These are phyloP conservation scores for Schizonepeta tenuifolia DNA, from an alignment of 257 asterid species.

Conservation along the genomic window DNA sequence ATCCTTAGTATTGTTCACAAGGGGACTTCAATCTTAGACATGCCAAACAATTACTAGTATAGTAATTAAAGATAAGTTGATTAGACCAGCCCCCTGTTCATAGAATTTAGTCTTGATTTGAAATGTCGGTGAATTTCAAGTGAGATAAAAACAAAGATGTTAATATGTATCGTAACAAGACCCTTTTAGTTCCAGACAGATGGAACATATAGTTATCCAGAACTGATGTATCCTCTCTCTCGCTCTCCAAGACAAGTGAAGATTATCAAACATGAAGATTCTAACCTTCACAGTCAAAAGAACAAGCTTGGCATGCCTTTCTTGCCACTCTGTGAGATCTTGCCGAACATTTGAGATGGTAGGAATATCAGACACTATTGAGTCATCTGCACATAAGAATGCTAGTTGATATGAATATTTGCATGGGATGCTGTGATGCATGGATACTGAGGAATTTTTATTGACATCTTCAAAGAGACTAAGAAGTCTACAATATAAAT, in stretches of 20 bases:
- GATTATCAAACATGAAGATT: not conserved
- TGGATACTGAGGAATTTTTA: constrained; percentile 2
- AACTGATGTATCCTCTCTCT: not conserved
- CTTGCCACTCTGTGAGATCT: constrained; percentile 97
- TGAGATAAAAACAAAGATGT: not conserved
- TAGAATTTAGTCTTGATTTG: not conserved
- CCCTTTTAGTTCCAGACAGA: not conserved
- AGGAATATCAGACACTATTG: constrained; percentile 73
- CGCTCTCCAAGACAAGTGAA: not conserved
- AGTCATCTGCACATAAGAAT: constrained; percentile 64
- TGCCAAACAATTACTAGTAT: not conserved
- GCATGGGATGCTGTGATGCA: constrained; percentile 14
- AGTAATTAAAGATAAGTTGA: not conserved
- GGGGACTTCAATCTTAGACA: not conserved
- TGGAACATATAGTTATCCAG: not conserved
- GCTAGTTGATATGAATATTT: constrained; percentile 25
- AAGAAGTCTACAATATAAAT: not conserved
- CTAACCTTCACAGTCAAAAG: constrained; percentile 83
- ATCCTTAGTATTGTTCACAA: not conserved
- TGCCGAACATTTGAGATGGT: constrained; percentile 82
- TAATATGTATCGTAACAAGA: not conserved
- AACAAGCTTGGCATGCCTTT: constrained; percentile 88
- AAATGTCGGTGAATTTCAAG: not conserved
- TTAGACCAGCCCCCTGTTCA: not conserved
- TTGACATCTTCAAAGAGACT: constrained; percentile 1